Conservation (phyloP, 768 basidiomycete genomes). For the Hypholoma fasciculare region DNA sequence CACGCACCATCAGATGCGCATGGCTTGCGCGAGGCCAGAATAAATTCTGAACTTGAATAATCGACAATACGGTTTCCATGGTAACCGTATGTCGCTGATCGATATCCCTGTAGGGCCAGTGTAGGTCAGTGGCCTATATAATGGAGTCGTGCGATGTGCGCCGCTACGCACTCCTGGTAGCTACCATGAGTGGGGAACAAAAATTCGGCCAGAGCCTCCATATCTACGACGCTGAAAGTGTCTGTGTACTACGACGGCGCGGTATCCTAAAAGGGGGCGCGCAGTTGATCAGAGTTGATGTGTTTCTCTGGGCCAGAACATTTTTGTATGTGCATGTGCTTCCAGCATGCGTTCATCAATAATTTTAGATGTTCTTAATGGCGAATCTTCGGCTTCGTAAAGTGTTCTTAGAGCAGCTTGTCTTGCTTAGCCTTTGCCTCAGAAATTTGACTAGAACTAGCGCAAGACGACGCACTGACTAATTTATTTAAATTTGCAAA, state of each 20-base stretch:
- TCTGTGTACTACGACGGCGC: neutral
- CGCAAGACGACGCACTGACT: neutral
- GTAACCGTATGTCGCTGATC: neutral
- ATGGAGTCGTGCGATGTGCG: neutral
- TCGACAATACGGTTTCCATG: slow-evolving; percentile 10
- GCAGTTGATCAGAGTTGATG: neutral
- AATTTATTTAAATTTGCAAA: neutral
- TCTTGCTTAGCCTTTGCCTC: neutral
- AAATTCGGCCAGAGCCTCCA: neutral
- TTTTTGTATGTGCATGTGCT: neutral
- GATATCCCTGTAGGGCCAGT: neutral
- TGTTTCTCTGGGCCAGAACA: neutral
- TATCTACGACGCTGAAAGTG: neutral
- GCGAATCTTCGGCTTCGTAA: neutral
- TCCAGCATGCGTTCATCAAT: neutral
- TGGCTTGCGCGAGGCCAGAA: neutral
- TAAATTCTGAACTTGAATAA: no score
- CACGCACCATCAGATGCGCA: neutral
- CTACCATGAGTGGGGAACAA: neutral
- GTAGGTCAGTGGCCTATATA: neutral
- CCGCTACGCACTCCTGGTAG: neutral
- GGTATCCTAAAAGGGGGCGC: neutral
- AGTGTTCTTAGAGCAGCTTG: neutral
- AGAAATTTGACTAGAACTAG: neutral
- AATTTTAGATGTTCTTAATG: neutral